Percentiles rank a stretch among this genome's conserved stretches.
These are phyloP conservation scores for Helotiales sp. DNA, from an alignment of 2,329 filamentous ascomycete genomes.

Conservation along the genomic window DNA sequence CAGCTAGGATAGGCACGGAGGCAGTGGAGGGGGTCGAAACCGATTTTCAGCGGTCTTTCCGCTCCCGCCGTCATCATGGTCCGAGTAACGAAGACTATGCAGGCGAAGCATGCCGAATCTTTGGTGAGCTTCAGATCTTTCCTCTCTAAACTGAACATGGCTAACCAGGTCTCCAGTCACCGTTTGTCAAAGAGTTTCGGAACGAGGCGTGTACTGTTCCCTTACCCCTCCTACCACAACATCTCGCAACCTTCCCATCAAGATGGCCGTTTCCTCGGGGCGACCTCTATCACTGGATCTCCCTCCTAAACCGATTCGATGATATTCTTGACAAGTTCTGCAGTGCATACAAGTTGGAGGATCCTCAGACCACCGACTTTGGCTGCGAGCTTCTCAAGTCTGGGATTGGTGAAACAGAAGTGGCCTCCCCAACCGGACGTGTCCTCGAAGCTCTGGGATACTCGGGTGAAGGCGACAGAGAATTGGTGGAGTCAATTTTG, in stretches of 20 bases:
- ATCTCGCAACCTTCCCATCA: conserved; percentile 80
- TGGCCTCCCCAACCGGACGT: conserved; percentile 52
- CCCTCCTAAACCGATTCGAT: conserved; percentile 91
- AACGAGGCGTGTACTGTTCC: conserved; percentile 69
- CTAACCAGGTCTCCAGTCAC: conserved; percentile 65
- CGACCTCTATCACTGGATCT: conserved; percentile 98
- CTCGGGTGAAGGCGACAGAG: conserved; percentile 75
- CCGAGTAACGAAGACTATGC: conserved; percentile 71
- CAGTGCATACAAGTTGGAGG: conserved; percentile 76
- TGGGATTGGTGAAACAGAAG: conserved; percentile 46
- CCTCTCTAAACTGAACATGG: background rate
- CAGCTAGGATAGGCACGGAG: conserved; percentile 33
- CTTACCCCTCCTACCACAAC: conserved; percentile 75
- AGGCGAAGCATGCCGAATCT: conserved; percentile 70
- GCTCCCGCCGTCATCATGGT: conserved; percentile 65
- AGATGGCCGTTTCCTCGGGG: conserved; percentile 95
- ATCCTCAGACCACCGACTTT: conserved; percentile 81
- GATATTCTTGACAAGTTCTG: conserved; percentile 82
- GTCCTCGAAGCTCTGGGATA: conserved; percentile 66
- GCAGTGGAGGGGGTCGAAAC: conserved; percentile 59
- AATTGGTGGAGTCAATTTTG: conserved; percentile 79
- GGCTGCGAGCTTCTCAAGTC: conserved; percentile 64
- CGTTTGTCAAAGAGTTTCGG: conserved; percentile 84
- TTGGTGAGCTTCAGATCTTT: conserved; percentile 54
- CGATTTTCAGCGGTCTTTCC: conserved; percentile 58